Base-by-base conservation (phyloP, 257 asterid genomes). In the Jacaranda mimosifolia region DNA sequence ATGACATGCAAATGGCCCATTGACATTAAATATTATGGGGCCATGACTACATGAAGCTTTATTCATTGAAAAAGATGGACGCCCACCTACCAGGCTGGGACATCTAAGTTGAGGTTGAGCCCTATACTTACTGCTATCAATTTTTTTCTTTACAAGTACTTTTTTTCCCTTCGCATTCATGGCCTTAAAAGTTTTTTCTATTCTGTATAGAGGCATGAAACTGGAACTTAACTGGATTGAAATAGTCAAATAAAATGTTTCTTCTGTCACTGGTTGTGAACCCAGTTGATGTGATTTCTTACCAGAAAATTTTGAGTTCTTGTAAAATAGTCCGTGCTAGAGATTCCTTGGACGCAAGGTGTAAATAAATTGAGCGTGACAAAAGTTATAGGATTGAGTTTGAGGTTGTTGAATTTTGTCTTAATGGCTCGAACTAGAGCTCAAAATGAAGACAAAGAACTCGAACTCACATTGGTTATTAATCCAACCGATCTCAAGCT, bases 1-100 rank as follows among this genome's bases (percentile, higher is more conserved):
- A n/a, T 48, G 48, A 63, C 76, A 70, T 58, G 48, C 75, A 80
- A 56, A n/a, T 81, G 72, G 21, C 48, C 48, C 78, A 69, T 35
- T 46, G 42, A 21, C 4, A 13, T 32, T 57, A 48, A 57, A 63
- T 32, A 43, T 55, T 57, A 32, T 55, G 82, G 73, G 75, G 12
- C 67, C 46, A 32, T 58, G 80, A 48, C 70, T 55, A 58, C 39
- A 40, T 48, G 4, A 36, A 40, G 10, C 42, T 53, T 62, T 46
- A 43, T 38, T 14, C 13, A 11, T 74, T 56, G 19, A 32, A 74
- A 53, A 81, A 67, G 18, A 8, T 74, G 42, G 63, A 45, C 56
- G 45, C 46, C 53, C 65, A 46, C 73, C 55, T 57, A 51, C 32
- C 46, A 76, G 21, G 80, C 39, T 60, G 52, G 0, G 32, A n/a